These are phyloP conservation scores for Craterostigma plantagineum DNA, from an alignment of 257 asterid genomes.

Conservation along the genomic window DNA sequence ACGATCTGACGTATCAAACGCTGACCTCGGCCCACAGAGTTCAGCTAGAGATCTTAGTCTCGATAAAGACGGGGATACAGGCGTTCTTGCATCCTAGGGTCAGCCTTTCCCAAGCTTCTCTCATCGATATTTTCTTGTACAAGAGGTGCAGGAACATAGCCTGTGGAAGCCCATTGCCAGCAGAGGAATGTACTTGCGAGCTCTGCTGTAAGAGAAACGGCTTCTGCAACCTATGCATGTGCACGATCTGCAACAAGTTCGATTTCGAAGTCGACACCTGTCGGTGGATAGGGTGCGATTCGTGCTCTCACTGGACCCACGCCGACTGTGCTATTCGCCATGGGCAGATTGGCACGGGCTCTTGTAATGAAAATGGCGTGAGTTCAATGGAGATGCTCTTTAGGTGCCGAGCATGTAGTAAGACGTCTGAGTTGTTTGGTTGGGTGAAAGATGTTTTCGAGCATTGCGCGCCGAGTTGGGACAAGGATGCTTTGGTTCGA, in stretches of 20 bases:
- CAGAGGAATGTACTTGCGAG: slow-evolving; percentile 70
- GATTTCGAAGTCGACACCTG: slow-evolving; percentile 92
- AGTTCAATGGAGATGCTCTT: slow-evolving; percentile 65
- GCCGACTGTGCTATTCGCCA: slow-evolving; percentile 81
- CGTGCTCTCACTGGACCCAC: slow-evolving; percentile 90
- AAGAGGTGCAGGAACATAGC: slow-evolving; percentile 80
- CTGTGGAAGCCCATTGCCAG: slow-evolving; percentile 71
- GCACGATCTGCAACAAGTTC: slow-evolving; percentile 73
- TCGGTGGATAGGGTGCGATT: slow-evolving; percentile 84
- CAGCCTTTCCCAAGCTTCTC: slow-evolving; percentile 84
- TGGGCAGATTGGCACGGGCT: slow-evolving; percentile 58
- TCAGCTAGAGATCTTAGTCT: slow-evolving; percentile 71
- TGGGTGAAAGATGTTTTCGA: slow-evolving; percentile 90
- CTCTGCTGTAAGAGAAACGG: slow-evolving; percentile 65
- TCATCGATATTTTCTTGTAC: slow-evolving; percentile 63
- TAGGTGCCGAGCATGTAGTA: slow-evolving; percentile 66
- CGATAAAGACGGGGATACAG: slow-evolving; percentile 75
- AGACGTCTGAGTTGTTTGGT: slow-evolving; percentile 73
- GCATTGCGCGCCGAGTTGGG: slow-evolving; percentile 86
- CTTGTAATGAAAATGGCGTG: slow-evolving; percentile 42
- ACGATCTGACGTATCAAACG: slow-evolving; percentile 53
- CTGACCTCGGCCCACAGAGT: slow-evolving; percentile 48
- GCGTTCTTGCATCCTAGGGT: slow-evolving; percentile 87
- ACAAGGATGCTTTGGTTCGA: slow-evolving; percentile 52
- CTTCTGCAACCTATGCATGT: slow-evolving; percentile 94